Conservation (phyloP, 768 basidiomycete species). For the Boletus edulis region DNA sequence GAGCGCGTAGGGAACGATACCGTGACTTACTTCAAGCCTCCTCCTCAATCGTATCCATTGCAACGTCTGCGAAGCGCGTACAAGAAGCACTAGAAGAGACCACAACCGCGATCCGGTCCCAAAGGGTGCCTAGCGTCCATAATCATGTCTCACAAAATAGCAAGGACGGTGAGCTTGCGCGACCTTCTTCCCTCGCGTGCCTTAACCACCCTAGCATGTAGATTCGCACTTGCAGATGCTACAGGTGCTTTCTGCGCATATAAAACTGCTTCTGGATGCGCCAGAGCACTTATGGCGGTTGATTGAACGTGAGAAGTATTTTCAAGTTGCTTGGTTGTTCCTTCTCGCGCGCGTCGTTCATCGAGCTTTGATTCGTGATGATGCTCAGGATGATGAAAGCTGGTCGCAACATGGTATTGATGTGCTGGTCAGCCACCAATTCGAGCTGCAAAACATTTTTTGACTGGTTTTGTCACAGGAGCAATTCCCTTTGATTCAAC, state of each 20-base stretch:
- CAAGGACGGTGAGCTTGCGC: slow-evolving; percentile 41
- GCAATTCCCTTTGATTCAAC: slow-evolving; percentile 84
- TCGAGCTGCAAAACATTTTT: background rate
- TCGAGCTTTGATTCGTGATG: slow-evolving; percentile 62
- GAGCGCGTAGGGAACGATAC: slow-evolving; percentile 84
- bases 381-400: slow-evolving; percentile 59
- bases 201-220: slow-evolving; percentile 23
- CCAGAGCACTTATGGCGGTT: slow-evolving; percentile 91
- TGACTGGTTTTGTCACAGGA: slow-evolving; percentile 42
- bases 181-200: background rate
- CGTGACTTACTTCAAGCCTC: slow-evolving; percentile 85
- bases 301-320: slow-evolving; percentile 74
- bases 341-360: slow-evolving; percentile 83
- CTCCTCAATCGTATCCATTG: slow-evolving; percentile 77
- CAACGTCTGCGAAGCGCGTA: slow-evolving; percentile 65
- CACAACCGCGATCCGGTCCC: slow-evolving; percentile 48
- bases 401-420: slow-evolving; percentile 63
- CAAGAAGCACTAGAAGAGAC: slow-evolving; percentile 62
- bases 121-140: slow-evolving; percentile 43
- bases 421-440: slow-evolving; percentile 46
- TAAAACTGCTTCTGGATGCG: slow-evolving; percentile 89
- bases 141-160: slow-evolving; percentile 36
- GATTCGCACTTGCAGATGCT: slow-evolving; percentile 67
- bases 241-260: slow-evolving; percentile 79
- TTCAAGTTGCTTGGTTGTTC: slow-evolving; percentile 86